A percentile compares a stretch with the other conserved stretches of the same genome.
Evolutionary conservation across 2,329 filamentous ascomycete species (phyloP).

Genomic region (Talaromyces sp.): DNA sequence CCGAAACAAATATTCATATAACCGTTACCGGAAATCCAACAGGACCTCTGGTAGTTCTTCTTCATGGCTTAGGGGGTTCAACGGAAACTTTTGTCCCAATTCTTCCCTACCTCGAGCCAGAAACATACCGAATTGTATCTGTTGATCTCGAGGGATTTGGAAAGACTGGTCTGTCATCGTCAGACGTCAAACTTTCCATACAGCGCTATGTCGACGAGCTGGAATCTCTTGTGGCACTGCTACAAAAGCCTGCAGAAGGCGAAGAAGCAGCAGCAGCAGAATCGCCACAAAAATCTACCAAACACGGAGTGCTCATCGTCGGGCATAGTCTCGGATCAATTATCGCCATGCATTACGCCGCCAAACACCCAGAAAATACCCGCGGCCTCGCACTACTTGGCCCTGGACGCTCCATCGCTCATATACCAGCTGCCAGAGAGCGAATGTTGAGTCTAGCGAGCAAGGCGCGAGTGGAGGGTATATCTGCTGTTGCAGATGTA

Average conservation of each 20-base stretch:
- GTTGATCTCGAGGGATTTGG: conserved; percentile 7
- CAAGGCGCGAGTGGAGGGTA: conserved; percentile 3
- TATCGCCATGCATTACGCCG: conserved; percentile 32
- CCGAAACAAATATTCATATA: conserved; percentile 3
- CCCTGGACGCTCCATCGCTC: conserved; percentile 20
- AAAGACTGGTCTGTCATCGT: conserved; percentile 2
- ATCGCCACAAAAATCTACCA: conserved; percentile 11
- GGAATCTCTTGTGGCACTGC: conserved; percentile 5
- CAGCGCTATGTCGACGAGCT: conserved; percentile 4
- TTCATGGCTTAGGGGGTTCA: conserved; percentile 7
- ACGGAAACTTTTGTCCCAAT: conserved; percentile 1
- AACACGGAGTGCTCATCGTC: conserved; percentile 18
- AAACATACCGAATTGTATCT: conserved; percentile 7
- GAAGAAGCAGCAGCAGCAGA: neutral
- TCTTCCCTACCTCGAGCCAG: conserved; percentile 1
- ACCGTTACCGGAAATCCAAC: neutral
- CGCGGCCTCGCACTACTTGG: conserved; percentile 27
- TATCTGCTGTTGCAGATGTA: conserved; percentile 4
- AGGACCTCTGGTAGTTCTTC: neutral
- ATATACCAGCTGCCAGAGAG: conserved; percentile 9
- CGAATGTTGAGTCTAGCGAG: conserved; percentile 7
- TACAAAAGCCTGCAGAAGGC: neutral
- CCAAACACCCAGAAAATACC: conserved; percentile 18
- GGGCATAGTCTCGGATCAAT: conserved; percentile 34
- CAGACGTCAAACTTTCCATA: conserved; percentile 6